These are phyloP conservation scores for Physcomitrellopsis africana DNA, from an alignment of 225 moss, liverwort and hornwort genomes.

Conservation along the genomic window DNA sequence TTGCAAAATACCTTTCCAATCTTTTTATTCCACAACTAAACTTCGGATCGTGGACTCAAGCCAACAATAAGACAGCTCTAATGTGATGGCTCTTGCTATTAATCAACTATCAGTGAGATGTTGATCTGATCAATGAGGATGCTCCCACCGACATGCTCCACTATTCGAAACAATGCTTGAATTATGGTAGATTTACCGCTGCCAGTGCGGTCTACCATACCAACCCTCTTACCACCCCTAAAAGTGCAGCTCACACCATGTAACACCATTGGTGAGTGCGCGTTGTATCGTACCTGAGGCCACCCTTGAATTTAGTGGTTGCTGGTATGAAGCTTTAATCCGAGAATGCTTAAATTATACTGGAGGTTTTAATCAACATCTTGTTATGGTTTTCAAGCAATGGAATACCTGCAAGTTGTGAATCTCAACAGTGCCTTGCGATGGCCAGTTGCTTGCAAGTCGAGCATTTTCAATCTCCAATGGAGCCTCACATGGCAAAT, in stretches of 20 bases:
- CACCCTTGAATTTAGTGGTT: no score
- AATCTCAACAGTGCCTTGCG: conserved; percentile 36
- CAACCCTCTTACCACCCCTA: conserved; percentile 52
- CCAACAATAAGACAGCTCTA: no score
- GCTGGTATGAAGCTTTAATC: background rate
- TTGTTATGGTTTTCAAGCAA: background rate
- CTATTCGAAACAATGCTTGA: no score
- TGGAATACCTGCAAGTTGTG: conserved; percentile 28
- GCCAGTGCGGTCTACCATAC: conserved; percentile 59
- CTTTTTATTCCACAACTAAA: no score
- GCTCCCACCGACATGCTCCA: no score
- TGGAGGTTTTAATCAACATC: background rate
- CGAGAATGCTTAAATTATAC: no score
- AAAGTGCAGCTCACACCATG: conserved; percentile 57
- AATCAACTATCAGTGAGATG: no score
- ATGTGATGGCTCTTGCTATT: no score
- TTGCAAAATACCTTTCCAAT: no score
- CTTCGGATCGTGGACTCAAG: no score
- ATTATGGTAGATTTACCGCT: no score
- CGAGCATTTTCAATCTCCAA: conserved; percentile 29
- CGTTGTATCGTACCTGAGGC: conserved; percentile 57
- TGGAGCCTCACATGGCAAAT: conserved; percentile 35
- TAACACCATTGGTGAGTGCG: conserved; percentile 56
- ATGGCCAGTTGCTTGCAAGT: conserved; percentile 42
- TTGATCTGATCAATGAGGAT: no score